Base-by-base conservation (phyloP, 441 rosid species). In the Raphanus hybrid region DNA sequence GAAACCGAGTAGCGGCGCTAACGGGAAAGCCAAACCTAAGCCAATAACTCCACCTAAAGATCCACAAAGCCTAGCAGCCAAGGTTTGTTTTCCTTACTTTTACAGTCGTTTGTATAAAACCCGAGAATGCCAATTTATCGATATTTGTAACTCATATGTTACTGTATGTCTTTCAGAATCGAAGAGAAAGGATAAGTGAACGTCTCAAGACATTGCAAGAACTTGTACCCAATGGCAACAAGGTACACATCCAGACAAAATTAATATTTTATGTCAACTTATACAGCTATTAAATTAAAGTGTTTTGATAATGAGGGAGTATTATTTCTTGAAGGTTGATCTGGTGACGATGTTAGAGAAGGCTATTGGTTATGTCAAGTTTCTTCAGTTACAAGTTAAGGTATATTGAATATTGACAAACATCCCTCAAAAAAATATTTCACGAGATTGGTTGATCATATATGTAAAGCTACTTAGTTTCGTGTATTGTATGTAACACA, bases 331-430 rank as follows among this genome's bases (percentile, higher is more conserved):
- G 14, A 82, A 92, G 94, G 97, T 94, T 86, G 97, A 94, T 77
- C 80, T 94, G 86, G 98, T 94, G 67, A 94, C 97, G 32, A 94
- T 92, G 97, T 72, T 92, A 57, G 98, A 94, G 83, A 94, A 92
- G 82, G 95, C 97, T 23, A 86, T 94, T 27, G 72, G 92, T 67
- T 94, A 94, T 80, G 98, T 94, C 57, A 92, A 94, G 86, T 92
- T 94, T 81, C 98, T 94, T 83, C 98, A 94, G 69, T 26, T 94
- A 84, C 98, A 91, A 91, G 98, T 90, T 37, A 93, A 90, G 92
- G 97, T 93, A 63, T 1, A 37, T 34, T 45, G 35, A 26, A 34
- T 5, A 18, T 77, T 29, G 37, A 54, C 74, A 68, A 73, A 52
- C 48, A 71, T 78, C 20, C 64, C 58, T 37, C 27, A 23, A n/a